Evolutionary conservation across 2,329 filamentous ascomycete species (phyloP).

Genomic region (Pseudogymnoascus verrucosus): DNA sequence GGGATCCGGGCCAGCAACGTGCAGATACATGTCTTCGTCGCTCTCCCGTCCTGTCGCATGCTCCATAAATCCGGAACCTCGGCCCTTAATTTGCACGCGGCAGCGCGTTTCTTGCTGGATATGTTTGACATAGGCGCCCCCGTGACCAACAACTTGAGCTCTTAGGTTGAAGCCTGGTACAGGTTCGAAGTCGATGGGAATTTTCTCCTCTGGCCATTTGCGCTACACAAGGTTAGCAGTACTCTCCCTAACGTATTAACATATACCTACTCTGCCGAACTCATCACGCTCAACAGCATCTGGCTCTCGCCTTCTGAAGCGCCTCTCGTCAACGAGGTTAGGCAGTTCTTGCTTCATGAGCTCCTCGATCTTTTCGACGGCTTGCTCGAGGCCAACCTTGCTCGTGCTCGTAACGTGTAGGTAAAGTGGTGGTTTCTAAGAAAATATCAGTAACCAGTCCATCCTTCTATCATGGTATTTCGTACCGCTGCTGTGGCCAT

Average conservation of each 20-base stretch:
- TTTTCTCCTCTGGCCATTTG: conserved; percentile 98
- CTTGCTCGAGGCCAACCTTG: conserved; percentile 85
- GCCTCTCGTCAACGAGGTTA: conserved; percentile 87
- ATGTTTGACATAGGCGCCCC: conserved; percentile 93
- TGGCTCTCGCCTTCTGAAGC: conserved; percentile 74
- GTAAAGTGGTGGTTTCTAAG: conserved; percentile 82
- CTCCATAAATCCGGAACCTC: conserved; percentile 90
- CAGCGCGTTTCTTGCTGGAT: conserved; percentile 94
- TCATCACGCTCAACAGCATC: conserved; percentile 84
- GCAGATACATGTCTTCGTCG: conserved; percentile 93
- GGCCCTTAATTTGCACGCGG: conserved; percentile 96
- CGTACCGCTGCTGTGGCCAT: conserved; percentile 90
- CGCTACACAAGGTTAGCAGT: conserved; percentile 46
- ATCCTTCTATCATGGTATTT: conserved; percentile 16
- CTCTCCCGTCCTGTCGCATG: conserved; percentile 80
- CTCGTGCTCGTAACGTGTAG: conserved; percentile 90
- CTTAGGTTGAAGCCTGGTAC: conserved; percentile 92
- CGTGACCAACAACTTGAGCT: conserved; percentile 90
- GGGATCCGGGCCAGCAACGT: conserved; percentile 85
- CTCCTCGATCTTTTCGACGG: conserved; percentile 82
- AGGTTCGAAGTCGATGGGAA: conserved; percentile 82
- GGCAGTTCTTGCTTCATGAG: conserved; percentile 94
- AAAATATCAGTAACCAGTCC: conserved; percentile 14
- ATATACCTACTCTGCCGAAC: conserved; percentile 67
- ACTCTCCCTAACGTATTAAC: neutral